A percentile compares a stretch with the other conserved stretches of the same genome.
phyloP scores from a whole-genome alignment of 2,329 filamentous ascomycete genomes.

The Purpureocillium lavendulum region DNA sequence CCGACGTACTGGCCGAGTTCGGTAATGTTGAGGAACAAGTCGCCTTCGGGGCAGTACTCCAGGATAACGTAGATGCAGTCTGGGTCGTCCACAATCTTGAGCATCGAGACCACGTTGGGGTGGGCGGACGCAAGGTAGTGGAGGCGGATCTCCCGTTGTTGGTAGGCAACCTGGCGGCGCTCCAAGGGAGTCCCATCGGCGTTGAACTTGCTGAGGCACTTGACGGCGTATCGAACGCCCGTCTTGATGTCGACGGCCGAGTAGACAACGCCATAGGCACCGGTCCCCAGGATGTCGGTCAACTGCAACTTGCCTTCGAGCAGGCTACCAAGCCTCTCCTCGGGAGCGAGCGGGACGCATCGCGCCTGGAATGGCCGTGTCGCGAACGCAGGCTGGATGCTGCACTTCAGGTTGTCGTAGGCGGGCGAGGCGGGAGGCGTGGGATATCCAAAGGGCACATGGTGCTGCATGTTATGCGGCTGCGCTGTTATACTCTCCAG shows the following conservation, averaged over 20 bases:
- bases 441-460: slow-evolving; percentile 46
- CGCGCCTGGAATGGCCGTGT: slow-evolving; percentile 32
- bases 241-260: slow-evolving; percentile 77
- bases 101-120: slow-evolving; percentile 85
- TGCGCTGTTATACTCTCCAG: slow-evolving; percentile 15
- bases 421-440: slow-evolving; percentile 50
- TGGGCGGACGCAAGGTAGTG: slow-evolving; percentile 86
- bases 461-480: slow-evolving; percentile 50
- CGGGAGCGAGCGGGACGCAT: slow-evolving; percentile 56
- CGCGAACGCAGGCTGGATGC: slow-evolving; percentile 25
- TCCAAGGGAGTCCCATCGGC: slow-evolving; percentile 63
- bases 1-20: slow-evolving; percentile 88
- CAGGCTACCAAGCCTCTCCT: slow-evolving; percentile 78
- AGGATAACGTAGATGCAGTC: slow-evolving; percentile 95
- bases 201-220: slow-evolving; percentile 91
- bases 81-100: slow-evolving; percentile 83
- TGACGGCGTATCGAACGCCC: slow-evolving; percentile 82
- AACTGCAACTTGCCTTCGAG: slow-evolving; percentile 78
- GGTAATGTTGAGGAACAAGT: slow-evolving; percentile 95
- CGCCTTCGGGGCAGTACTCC: slow-evolving; percentile 94
- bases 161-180: slow-evolving; percentile 77
- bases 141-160: slow-evolving; percentile 84
- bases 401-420: slow-evolving; percentile 41
- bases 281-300: slow-evolving; percentile 78
- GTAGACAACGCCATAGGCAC: slow-evolving; percentile 96